Conservation (phyloP, 805 yeast species). For the Kurtzmaniella fragi region DNA sequence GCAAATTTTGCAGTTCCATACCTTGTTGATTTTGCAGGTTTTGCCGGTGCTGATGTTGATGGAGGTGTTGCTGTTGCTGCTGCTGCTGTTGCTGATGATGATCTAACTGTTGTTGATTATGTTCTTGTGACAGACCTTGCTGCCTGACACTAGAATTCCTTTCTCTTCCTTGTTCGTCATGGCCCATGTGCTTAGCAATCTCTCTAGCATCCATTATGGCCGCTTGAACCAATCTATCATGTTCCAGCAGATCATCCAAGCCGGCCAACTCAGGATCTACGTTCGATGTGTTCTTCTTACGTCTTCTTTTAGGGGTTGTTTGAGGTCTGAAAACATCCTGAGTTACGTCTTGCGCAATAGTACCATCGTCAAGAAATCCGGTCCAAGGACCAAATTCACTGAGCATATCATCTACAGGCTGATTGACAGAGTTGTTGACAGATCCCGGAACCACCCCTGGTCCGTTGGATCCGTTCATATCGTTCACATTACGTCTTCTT, state of each 20-base stretch:
- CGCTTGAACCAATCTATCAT: constrained; percentile 63
- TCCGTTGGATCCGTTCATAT: constrained; percentile 3
- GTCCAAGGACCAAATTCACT: constrained; percentile 54
- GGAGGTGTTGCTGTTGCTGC: not conserved
- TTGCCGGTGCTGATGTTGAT: not conserved
- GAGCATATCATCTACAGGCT: constrained; percentile 37
- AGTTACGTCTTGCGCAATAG: not conserved
- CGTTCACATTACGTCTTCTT: constrained; percentile 6
- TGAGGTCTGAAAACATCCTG: not conserved
- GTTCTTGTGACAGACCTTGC: constrained; percentile 22
- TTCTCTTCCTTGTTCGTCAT: constrained; percentile 8
- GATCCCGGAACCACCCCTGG: constrained; percentile 8
- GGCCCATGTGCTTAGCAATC: constrained; percentile 42
- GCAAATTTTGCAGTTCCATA: too few species aligned
- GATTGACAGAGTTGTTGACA: not conserved
- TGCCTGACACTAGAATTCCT: constrained; percentile 3
- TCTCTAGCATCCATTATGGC: constrained; percentile 67
- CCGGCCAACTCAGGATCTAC: constrained; percentile 37
- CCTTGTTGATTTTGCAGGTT: too few species aligned
- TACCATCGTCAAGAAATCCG: constrained; percentile 43
- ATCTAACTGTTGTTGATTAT: constrained; percentile 5
- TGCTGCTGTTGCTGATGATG: constrained; percentile 1
- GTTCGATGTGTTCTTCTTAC: constrained; percentile 4
- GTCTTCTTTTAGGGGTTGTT: not conserved
- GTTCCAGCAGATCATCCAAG: constrained; percentile 39